These are phyloP conservation scores for Pyracantha coccinea DNA, from an alignment of 331 rosid genomes.

Conservation along the genomic window DNA sequence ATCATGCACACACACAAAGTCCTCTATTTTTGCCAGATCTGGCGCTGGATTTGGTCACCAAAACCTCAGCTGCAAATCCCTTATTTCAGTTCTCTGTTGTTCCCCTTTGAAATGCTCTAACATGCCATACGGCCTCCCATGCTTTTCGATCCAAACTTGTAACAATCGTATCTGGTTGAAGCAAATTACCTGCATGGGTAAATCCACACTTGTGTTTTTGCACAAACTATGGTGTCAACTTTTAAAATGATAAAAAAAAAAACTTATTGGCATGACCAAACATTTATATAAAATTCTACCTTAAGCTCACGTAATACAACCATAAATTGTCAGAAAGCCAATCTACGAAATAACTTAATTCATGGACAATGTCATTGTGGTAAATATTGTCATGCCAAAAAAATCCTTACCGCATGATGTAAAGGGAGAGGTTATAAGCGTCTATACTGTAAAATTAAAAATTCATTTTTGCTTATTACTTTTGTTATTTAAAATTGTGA, in stretches of 20 bases:
- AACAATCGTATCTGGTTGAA: background rate
- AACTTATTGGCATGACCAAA: no score
- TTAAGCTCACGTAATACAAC: no score
- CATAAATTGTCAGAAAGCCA: no score
- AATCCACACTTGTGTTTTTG: background rate
- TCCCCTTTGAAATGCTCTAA: background rate
- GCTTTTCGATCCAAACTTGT: background rate
- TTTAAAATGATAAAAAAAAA: no score
- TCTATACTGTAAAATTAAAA: background rate
- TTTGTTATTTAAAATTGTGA: no score
- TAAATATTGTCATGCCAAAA: background rate
- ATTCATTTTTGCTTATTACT: no score
- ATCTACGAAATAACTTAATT: no score
- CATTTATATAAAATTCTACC: no score
- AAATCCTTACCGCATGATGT: background rate
- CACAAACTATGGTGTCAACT: background rate
- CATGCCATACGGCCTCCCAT: background rate
- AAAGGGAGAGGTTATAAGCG: background rate
- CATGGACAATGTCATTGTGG: background rate
- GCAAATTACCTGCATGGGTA: background rate
- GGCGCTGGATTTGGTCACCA: background rate
- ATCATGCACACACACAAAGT: constrained; percentile 9
- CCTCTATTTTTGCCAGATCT: constrained; percentile 19
- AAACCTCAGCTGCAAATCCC: constrained; percentile 3
- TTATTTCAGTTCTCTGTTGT: background rate